Conservation (phyloP, 768 basidiomycete genomes). For the Suillus paluster region DNA sequence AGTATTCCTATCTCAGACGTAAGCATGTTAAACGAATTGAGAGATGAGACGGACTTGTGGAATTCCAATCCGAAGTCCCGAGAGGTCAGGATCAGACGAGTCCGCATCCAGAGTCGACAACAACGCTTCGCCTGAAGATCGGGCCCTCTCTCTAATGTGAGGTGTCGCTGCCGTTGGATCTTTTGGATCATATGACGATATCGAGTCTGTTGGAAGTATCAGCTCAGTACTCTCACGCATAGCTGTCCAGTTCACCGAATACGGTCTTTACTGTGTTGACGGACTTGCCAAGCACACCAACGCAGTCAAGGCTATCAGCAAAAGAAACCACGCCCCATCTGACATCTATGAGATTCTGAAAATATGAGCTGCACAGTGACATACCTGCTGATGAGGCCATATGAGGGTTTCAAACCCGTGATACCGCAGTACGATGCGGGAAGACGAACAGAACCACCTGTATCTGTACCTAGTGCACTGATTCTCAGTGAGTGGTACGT, state of each 20-base stretch:
- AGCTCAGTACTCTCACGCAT: neutral
- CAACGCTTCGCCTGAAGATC: constrained; percentile 26
- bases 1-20: constrained; percentile 65
- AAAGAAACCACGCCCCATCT: constrained; percentile 93
- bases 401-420: constrained; percentile 93
- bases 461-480: constrained; percentile 93
- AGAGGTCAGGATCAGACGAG: constrained; percentile 30
- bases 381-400: constrained; percentile 87
- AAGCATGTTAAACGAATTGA: neutral
- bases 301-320: constrained; percentile 94
- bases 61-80: constrained; percentile 72
- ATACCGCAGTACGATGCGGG: constrained; percentile 95
- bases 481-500: constrained; percentile 4
- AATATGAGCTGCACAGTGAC: constrained; percentile 15
- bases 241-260: constrained; percentile 58
- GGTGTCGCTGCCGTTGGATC: constrained; percentile 76
- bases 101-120: neutral
- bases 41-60: constrained; percentile 57
- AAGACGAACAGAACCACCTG: constrained; percentile 90
- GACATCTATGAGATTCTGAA: constrained; percentile 9
- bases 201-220: constrained; percentile 28
- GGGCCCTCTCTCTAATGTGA: constrained; percentile 41
- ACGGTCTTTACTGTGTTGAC: constrained; percentile 54
- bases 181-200: constrained; percentile 56
- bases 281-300: constrained; percentile 74